phyloP scores from a whole-genome alignment of 2,329 filamentous ascomycete genomes.

The Cladosporium sp. region DNA sequence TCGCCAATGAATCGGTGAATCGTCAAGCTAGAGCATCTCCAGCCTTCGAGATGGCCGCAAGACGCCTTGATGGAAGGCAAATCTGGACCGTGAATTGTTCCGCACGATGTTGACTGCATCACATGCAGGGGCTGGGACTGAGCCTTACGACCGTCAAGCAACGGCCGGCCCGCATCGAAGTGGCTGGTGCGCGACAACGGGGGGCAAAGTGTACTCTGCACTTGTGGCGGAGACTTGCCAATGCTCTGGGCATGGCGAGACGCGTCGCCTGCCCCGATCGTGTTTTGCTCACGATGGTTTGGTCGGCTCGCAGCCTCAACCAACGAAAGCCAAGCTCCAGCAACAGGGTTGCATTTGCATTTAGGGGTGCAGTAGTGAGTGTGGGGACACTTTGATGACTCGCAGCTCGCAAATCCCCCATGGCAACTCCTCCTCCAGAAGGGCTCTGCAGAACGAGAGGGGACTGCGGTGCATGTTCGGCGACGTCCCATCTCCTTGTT shows the following conservation, averaged over 20 bases:
- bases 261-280: not conserved
- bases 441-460: not conserved
- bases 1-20: not conserved
- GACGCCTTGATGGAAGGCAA: not conserved
- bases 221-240: conserved; percentile 12
- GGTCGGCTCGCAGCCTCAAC: not conserved
- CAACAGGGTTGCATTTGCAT: conserved; percentile 15
- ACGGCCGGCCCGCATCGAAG: not conserved
- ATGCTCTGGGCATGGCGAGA: conserved; percentile 16
- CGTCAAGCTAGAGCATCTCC: conserved; percentile 3
- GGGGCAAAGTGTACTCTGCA: not conserved
- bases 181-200: conserved; percentile 3
- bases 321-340: conserved; percentile 5
- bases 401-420: conserved; percentile 21
- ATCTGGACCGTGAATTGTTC: not conserved
- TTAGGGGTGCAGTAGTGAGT: conserved; percentile 1
- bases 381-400: not conserved
- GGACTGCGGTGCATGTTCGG: conserved; percentile 3
- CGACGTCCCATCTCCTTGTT: not conserved
- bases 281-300: not conserved
- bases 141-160: not conserved
- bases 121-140: conserved; percentile 6
- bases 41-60: not conserved
- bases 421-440: not conserved
- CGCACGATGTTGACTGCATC: not conserved